Evolutionary conservation across 192 early-diverging fungal species (phyloP), one percentile per base, ranked within the genome.

Genomic region (Blastocladiella britannica): DNA sequence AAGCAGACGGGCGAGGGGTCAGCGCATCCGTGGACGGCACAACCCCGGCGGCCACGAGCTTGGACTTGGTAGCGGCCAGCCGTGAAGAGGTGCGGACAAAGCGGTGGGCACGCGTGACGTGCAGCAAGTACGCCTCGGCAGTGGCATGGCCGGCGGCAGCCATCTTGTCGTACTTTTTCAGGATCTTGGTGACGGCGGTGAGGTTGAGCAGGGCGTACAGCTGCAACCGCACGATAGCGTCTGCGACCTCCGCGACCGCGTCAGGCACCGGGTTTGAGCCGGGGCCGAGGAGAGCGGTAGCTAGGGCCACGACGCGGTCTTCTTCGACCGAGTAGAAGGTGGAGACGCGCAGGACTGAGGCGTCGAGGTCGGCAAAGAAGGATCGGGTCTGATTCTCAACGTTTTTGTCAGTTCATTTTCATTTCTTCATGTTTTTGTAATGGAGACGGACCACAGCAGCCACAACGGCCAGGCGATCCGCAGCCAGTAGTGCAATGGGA

Each of bases 151-250:
- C 88, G 0, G 84, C 37, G 9, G 15, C 37, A 20, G 67, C 82
- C 74, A 84, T 83, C 58, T 83, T 78, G 67, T 88, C 88, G 63
- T 82, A 78, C 61, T 90, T 90, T 62, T 90, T 90, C 52, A 90
- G 71, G 28, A 87, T 87, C 72, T 90, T 90, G 53, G 80, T 76
- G 29, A 90, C 78, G 26, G 82, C 88, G 0, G 86, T 88, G 53
- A 85, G 87, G 72, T 87, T 90, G 29, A 90, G 70, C 55, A 88
- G 86, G 51, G 85, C 83, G 66, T 82, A 88, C 52, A 73, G 70
- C 70, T 90, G 86, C 22, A 88, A 72, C 58, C 71, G 76, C 47
- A 88, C 67, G 30, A 87, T 71, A 25, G 70, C 71, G 57, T 78
- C 68, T 56, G 87, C 63, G 7, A 82, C 63, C 4, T 60, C 53